Base-by-base conservation (phyloP, 768 basidiomycete genomes). In the Collybiopsis luxurians region DNA sequence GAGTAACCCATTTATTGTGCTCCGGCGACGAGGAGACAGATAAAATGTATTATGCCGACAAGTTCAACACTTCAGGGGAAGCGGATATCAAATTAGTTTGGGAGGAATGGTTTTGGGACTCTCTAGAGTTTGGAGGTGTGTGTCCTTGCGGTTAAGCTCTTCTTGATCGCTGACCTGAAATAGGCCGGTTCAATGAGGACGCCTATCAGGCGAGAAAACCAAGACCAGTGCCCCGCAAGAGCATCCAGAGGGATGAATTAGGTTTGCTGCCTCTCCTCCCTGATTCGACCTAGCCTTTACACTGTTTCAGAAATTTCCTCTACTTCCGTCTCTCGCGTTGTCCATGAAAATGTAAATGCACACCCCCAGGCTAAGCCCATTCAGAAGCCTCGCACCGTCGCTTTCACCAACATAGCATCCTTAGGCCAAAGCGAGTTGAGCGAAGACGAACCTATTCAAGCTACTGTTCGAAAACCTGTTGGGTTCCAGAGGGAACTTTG, bases 51-150 rank as follows among this genome's bases (percentile, higher is more conserved):
- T 90, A 89, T 63, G 91, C 91, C 0, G 79, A 84, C 56, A 88
- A 87, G 64, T 89, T 90, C 63, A 89, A 89, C 65, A 67, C 74
- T 17, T 75, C 77, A 21, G 82, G 84, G 31, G 90, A 92, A 68
- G 87, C 86, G 4, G 77, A 81, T 43, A 93, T 94, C 30, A 77
- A 81, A 49, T 73, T 95, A 2, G 84, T 97, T 1, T 96, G 95
- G 90, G 93, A 95, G 65, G 94, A 96, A 60, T 98, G 95, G 95
- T 89, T 97, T 56, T 95, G 92, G 92, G 95, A 97, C 64, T 95
- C 82, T 26, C 64, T 95, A 2, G 84, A 86, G 40, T 91, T 84
- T 65, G 84, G 85, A 57, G 92, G 89, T 75, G 59, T 47, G 69
- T 67, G 15, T 13, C 17, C 24, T 36, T 19, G 38, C 31, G 23